phyloP scores from a whole-genome alignment of 192 early-diverging fungal genomes.

The Linnemannia exigua region DNA sequence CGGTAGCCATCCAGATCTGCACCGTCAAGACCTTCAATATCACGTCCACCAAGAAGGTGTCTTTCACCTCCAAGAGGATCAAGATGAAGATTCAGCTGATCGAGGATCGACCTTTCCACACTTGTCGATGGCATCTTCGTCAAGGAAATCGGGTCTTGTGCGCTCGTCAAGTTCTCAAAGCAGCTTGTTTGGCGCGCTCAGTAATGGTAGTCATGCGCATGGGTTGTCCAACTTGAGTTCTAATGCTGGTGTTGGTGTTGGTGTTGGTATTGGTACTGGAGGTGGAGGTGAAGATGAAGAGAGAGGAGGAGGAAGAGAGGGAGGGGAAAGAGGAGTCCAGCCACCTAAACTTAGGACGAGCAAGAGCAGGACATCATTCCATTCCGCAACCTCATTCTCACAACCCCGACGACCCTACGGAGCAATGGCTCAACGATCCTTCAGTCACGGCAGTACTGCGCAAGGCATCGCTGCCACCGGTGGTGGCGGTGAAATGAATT shows the following conservation, averaged over 20 bases:
- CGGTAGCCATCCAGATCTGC: too few relatives aligned
- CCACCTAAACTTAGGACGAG: background rate
- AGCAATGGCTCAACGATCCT: background rate
- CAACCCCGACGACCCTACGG: background rate
- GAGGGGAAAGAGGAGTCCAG: too few relatives aligned
- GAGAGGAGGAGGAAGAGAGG: background rate
- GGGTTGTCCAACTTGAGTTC: constrained; percentile 12
- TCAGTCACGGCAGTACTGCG: background rate
- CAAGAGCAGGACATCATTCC: background rate
- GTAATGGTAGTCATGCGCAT: constrained; percentile 15
- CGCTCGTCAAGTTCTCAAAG: constrained; percentile 31
- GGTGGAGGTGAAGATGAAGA: background rate
- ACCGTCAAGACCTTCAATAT: background rate
- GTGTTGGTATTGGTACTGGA: background rate
- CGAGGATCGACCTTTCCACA: background rate
- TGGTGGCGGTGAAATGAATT: background rate
- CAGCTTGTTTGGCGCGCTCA: constrained; percentile 1
- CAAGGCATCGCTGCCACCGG: background rate
- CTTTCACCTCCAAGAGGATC: background rate
- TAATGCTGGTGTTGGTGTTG: background rate
- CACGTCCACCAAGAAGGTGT: background rate
- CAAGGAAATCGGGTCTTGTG: background rate
- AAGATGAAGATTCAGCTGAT: background rate
- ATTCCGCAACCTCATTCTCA: background rate
- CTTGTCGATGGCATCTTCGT: background rate